Conservation (phyloP, 1,139 yeast species). For the Suhomyces anneliseae region DNA sequence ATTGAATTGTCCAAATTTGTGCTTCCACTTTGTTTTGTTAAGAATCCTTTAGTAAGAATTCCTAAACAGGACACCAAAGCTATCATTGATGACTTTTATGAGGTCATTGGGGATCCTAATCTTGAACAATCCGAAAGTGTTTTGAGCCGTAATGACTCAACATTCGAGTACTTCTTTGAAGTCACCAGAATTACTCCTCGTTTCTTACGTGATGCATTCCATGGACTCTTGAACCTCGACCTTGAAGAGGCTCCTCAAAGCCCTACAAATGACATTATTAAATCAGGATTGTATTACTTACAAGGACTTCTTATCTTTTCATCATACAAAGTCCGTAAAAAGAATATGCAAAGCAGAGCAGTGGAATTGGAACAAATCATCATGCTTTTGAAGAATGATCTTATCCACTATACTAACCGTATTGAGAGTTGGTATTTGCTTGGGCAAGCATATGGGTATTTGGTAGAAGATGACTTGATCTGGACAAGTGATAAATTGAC, state of each 20-base stretch:
- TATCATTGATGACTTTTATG: constrained; percentile 70
- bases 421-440: constrained; percentile 85
- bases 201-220: constrained; percentile 54
- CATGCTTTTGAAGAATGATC: constrained; percentile 62
- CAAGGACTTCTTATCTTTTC: constrained; percentile 71
- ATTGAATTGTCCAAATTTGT: constrained; percentile 58
- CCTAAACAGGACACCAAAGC: constrained; percentile 71
- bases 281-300: constrained; percentile 66
- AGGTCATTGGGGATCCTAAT: constrained; percentile 70
- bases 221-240: constrained; percentile 51
- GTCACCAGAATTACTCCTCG: constrained; percentile 47
- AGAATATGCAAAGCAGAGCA: constrained; percentile 74
- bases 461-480: constrained; percentile 84
- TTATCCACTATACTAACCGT: constrained; percentile 63
- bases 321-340: constrained; percentile 64
- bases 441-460: constrained; percentile 75
- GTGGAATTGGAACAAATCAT: constrained; percentile 80
- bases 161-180: constrained; percentile 53
- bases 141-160: constrained; percentile 43
- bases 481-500: constrained; percentile 89
- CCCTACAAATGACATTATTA: constrained; percentile 18
- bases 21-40: constrained; percentile 59
- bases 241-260: constrained; percentile 22
- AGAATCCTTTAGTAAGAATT: constrained; percentile 56
- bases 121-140: constrained; percentile 30